Base-by-base conservation (phyloP, 1,139 yeast species). In the Zygosaccharomyces pseudobailii region DNA sequence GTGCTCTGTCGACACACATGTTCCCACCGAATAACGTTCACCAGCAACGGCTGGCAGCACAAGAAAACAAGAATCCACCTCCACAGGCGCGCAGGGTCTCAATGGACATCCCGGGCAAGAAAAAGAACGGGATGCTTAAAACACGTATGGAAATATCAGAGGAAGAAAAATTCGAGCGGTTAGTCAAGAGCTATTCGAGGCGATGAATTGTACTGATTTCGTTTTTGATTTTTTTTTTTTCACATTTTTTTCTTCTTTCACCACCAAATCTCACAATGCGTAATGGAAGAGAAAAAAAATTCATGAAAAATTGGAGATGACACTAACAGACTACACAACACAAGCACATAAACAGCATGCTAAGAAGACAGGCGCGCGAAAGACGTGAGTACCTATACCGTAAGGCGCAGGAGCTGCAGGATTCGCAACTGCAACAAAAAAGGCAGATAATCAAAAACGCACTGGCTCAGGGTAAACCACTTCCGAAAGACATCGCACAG, bases 351-450 rank as follows among this genome's bases (percentile, higher is more conserved):
- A 13, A 13, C 35, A 24, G 3, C 20, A 74, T 74, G 96, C 73
- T 88, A 52, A 79, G 98, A 70, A 82, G 87, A 73, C 95, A 89
- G 64, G 96, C 97, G 17, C 82, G 97, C 71, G 97, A 90, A 67
- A 79, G 97, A 72, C 80, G 95, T 69, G 97, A 92, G 62, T 92
- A 89, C 61, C 74, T 90, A 37, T 92, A 87, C 71, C 78, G 90
- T 47, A 89, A 90, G 65, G 87, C 96, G 0, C 80, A 87, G 40
- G 95, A 88, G 63, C 76, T 90, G 32, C 96, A 94, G 66, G 97
- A 92, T 55, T 85, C 96, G 17, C 80, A 86, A 31, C 76, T 86
- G 40, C 83, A 86, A 19, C 92, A 87, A 61, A 90, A 90, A 66
- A 77, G 98, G 56, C 95, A 86, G 63, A 85, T 84, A 59, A 73